A percentile compares a stretch with the other conserved stretches of the same genome.
Evolutionary conservation across 2,329 filamentous ascomycete species (phyloP).

Genomic region (Fusarium armeniacum): DNA sequence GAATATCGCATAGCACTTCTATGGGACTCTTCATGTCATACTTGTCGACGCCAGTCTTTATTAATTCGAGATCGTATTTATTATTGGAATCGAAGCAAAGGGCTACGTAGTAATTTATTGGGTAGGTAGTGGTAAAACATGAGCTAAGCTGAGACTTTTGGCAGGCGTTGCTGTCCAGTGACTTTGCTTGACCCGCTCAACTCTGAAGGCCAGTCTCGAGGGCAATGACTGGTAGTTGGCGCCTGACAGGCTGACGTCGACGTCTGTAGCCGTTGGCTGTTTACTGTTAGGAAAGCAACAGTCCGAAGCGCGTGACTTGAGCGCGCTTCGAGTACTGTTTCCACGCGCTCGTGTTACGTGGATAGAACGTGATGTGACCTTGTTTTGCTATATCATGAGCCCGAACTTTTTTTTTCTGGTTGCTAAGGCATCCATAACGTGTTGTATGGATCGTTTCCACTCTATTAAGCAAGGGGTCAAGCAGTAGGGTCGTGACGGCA

Average conservation of each 20-base stretch:
- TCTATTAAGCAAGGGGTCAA: constrained; percentile 32
- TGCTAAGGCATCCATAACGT: constrained; percentile 48
- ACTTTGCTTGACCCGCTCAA: constrained; percentile 35
- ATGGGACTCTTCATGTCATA: background rate
- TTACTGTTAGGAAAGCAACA: constrained; percentile 9
- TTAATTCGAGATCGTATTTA: background rate
- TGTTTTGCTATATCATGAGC: constrained; percentile 42
- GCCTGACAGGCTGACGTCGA: constrained; percentile 36
- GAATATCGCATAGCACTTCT: background rate
- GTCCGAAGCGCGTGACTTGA: constrained; percentile 37
- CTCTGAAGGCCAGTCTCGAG: constrained; percentile 36
- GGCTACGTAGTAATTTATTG: background rate
- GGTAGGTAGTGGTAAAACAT: constrained; percentile 20
- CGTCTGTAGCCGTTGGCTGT: constrained; percentile 12
- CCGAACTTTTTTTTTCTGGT: constrained; percentile 27
- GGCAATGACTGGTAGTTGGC: constrained; percentile 23
- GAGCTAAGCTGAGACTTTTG: constrained; percentile 38
- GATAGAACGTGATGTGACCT: constrained; percentile 40
- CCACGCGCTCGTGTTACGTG: constrained; percentile 37
- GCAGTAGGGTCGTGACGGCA: constrained; percentile 34
- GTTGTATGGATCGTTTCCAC: constrained; percentile 20
- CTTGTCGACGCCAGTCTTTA: background rate
- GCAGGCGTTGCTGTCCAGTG: constrained; percentile 46
- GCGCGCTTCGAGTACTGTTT: constrained; percentile 30
- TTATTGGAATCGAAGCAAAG: background rate